Evolutionary conservation across 2,329 filamentous ascomycete species (phyloP).

Genomic region (Lecanicillium sp.): DNA sequence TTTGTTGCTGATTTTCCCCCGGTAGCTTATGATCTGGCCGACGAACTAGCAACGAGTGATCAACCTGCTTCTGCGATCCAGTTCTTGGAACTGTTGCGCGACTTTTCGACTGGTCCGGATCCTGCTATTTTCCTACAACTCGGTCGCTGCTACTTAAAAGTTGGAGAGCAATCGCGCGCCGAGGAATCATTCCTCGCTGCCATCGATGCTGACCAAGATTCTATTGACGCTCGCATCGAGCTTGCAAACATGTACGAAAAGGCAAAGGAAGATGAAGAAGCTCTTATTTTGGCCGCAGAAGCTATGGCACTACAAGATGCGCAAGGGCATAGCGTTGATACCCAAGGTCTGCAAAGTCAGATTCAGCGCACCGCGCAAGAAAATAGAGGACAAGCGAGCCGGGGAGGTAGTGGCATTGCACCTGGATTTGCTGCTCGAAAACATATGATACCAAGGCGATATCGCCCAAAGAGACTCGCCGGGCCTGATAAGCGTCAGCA

Average conservation of each 20-base stretch:
- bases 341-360: too few species aligned
- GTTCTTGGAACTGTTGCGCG: slow-evolving; percentile 48
- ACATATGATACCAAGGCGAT: slow-evolving; percentile 27
- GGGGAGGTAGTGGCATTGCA: not conserved
- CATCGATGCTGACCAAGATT: slow-evolving; percentile 60
- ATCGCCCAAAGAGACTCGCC: slow-evolving; percentile 37
- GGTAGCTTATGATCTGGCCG: slow-evolving; percentile 62
- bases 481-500: slow-evolving; percentile 34
- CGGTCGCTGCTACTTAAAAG: slow-evolving; percentile 60
- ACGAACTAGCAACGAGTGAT: slow-evolving; percentile 29
- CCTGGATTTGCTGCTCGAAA: not conserved
- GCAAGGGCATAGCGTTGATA: slow-evolving; percentile 12
- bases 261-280: slow-evolving; percentile 63
- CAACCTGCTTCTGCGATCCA: slow-evolving; percentile 33
- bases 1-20: slow-evolving; percentile 61
- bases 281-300: slow-evolving; percentile 68
- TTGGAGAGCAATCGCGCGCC: slow-evolving; percentile 57
- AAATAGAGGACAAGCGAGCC: not conserved
- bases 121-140: slow-evolving; percentile 45
- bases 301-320: slow-evolving; percentile 56
- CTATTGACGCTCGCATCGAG: slow-evolving; percentile 69
- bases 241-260: slow-evolving; percentile 80
- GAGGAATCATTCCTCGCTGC: slow-evolving; percentile 71
- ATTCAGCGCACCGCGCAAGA: not conserved
- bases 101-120: slow-evolving; percentile 40